Conservation (phyloP, 2,329 filamentous ascomycete species). For the Cladosporium sp. region DNA sequence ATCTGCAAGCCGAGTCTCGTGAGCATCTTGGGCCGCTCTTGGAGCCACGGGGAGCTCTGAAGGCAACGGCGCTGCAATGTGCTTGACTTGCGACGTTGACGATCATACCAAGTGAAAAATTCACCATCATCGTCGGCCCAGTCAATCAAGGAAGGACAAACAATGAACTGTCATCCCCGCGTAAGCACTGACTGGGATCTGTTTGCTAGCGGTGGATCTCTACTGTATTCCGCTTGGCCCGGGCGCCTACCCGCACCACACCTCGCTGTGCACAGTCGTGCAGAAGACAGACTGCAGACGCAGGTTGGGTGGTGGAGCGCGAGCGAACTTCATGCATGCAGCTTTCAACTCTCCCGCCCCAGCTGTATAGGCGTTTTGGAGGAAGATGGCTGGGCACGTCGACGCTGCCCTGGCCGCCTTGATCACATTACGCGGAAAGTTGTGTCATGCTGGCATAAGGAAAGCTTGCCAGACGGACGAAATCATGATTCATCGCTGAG, state of each 20-base stretch:
- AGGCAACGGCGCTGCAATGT: neutral
- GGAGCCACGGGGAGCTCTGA: neutral
- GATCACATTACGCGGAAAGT: neutral
- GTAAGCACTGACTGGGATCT: slow-evolving; percentile 14
- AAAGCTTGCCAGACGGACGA: neutral
- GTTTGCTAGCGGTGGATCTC: slow-evolving; percentile 8
- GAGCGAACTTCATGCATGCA: slow-evolving; percentile 14
- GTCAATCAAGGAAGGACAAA: slow-evolving; percentile 6
- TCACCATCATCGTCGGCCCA: neutral
- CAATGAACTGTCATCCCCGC: slow-evolving; percentile 11
- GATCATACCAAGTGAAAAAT: slow-evolving; percentile 10
- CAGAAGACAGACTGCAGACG: slow-evolving; percentile 10
- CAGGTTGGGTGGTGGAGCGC: slow-evolving; percentile 6
- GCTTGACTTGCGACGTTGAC: slow-evolving; percentile 5
- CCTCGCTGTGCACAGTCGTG: slow-evolving; percentile 3
- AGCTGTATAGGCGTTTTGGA: slow-evolving; percentile 1
- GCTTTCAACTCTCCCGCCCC: slow-evolving; percentile 13
- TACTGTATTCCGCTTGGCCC: slow-evolving; percentile 7
- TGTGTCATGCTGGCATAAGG: slow-evolving; percentile 9
- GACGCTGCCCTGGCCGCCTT: neutral
- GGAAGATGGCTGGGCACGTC: slow-evolving; percentile 6
- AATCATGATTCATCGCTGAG: slow-evolving; percentile 13
- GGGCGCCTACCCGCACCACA: slow-evolving; percentile 2
- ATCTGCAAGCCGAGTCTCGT: slow-evolving; percentile 1
- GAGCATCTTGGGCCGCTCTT: neutral